Evolutionary conservation across 2,329 filamentous ascomycete species (phyloP).

Genomic region (Coniochaeta sp.): DNA sequence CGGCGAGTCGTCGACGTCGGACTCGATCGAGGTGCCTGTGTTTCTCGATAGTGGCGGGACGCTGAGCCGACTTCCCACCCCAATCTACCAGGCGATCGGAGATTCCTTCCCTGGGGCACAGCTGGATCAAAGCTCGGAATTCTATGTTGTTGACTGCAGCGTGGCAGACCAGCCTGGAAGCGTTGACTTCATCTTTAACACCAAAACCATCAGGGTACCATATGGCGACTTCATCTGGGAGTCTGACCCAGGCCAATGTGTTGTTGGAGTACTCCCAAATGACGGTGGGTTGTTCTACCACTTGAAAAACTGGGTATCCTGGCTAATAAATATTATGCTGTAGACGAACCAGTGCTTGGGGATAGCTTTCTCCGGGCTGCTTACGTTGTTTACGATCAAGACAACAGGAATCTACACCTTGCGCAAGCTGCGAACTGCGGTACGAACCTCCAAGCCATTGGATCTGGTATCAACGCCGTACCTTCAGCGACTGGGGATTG

Average conservation of each 20-base stretch:
- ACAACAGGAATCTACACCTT: conserved; percentile 20
- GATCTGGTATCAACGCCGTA: background rate
- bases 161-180: conserved; percentile 24
- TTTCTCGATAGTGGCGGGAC: conserved; percentile 41
- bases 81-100: conserved; percentile 31
- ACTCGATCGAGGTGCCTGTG: conserved; percentile 2
- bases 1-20: background rate
- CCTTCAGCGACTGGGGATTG: background rate
- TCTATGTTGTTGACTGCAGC: conserved; percentile 32
- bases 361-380: conserved; percentile 34
- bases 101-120: conserved; percentile 28
- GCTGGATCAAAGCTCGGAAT: conserved; percentile 27
- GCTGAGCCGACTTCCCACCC: conserved; percentile 31
- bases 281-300: conserved; percentile 1
- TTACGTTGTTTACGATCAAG: conserved; percentile 39
- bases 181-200: conserved; percentile 37
- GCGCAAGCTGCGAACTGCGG: conserved; percentile 4
- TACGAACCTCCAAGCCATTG: background rate
- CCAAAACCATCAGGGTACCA: conserved; percentile 27
- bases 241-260: conserved; percentile 26
- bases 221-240: conserved; percentile 38
- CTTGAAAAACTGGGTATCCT: conserved; percentile 5
- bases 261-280: conserved; percentile 23
- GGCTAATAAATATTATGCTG: background rate
- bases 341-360: conserved; percentile 26